Evolutionary conservation across 805 yeast species (phyloP), one percentile per base, ranked within the genome.

Genomic region (Brettanomyces naardenensis): DNA sequence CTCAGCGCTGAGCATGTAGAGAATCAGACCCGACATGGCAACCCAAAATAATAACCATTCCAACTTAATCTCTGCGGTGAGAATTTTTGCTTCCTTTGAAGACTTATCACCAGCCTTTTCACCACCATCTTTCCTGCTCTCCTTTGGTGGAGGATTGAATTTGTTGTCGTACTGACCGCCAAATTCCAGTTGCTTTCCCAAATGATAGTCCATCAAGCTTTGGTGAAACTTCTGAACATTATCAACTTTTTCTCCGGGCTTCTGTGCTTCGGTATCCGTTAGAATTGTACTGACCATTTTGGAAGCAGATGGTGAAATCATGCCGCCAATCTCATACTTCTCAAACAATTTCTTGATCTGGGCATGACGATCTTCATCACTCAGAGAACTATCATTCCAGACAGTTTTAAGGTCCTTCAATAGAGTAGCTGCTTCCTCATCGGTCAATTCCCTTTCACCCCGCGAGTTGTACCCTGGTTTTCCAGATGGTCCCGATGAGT

Each of bases 141-240:
- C 31, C 6, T 40, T 47, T 7, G 50, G 44, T 3, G 47, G 43
- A 3, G 56, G 54, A 27, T 45, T 50, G 40, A 53, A 51, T 29
- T 41, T 41, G 31, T 48, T 44, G 39, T 51, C 54, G 32, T 41
- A 41, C 6, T 41, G 36, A n/a, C 48, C 44, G 23, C 47, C 44
- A 14, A 41, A 31, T 17, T 51, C 44, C 45, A 49, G 38, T 40
- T 58, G 61, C 25, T 52, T 54, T 11, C 39, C 49, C 39, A 53
- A 31, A 43, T 56, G 60, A 32, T 54, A 57, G 19, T 56, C 53
- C 52, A 54, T 43, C 34, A 58, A 43, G 9, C 51, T 39, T 31
- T 54, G 48, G 43, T 58, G 62, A 42, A 54, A 57, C 18, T 38
- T 44, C 31, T 56, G 58, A 27, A 57, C 59, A 32, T 54, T 48